A percentile compares a stretch with the other conserved stretches of the same genome.
phyloP scores from a whole-genome alignment of 2,329 filamentous ascomycete genomes.

The Periconia digitata region DNA sequence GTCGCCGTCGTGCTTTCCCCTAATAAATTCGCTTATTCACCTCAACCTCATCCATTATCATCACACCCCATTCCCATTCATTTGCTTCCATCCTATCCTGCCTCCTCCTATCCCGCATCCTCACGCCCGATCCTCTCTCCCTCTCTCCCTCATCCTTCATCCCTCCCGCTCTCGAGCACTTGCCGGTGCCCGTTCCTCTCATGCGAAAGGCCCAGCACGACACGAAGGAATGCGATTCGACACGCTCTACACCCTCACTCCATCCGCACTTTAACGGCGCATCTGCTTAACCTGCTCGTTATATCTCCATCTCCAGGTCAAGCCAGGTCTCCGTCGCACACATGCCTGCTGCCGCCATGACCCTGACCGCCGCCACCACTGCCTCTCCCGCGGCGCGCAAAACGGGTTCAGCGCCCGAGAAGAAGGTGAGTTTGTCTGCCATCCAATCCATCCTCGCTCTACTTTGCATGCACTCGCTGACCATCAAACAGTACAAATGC shows the following conservation, averaged over 20 bases:
- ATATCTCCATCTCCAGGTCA: conserved; percentile 16
- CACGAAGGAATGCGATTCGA: conserved; percentile 28
- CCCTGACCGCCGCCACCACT: conserved; percentile 65
- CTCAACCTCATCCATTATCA: background rate
- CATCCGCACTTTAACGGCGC: conserved; percentile 43
- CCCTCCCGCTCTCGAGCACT: background rate
- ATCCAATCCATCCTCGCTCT: background rate
- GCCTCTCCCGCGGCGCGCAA: conserved; percentile 72
- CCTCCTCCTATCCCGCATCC: background rate
- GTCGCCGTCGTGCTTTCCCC: background rate
- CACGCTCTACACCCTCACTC: conserved; percentile 18
- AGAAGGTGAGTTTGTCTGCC: conserved; percentile 57
- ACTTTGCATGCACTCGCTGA: background rate
- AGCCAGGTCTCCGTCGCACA: conserved; percentile 4
- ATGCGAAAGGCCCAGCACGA: conserved; percentile 24
- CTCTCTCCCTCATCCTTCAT: background rate
- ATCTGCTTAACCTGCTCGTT: conserved; percentile 28
- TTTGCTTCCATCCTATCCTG: background rate
- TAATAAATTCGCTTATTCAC: background rate
- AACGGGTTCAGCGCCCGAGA: conserved; percentile 74
- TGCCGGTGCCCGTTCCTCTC: conserved; percentile 16
- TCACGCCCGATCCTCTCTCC: background rate
- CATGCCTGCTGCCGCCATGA: conserved; percentile 71
- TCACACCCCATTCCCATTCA: background rate
- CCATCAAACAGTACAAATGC: conserved; percentile 73